These are phyloP conservation scores for Nannochloropsis salina DNA, from an alignment of 108 stramenopile species.

Conservation along the genomic window DNA sequence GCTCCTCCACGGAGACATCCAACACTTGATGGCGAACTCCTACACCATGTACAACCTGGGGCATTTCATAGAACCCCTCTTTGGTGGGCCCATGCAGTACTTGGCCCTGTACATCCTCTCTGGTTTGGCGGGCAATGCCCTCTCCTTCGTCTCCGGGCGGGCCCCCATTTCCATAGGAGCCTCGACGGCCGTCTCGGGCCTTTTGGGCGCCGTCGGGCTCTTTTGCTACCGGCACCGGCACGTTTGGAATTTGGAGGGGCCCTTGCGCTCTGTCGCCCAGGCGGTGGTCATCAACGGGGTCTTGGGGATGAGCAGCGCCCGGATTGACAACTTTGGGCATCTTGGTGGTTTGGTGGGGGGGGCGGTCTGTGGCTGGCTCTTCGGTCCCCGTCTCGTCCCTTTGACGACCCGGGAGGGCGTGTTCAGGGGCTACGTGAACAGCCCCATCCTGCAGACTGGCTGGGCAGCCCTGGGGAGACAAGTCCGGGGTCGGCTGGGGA, in stretches of 20 bases:
- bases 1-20: background rate
- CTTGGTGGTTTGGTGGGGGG: background rate
- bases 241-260: background rate
- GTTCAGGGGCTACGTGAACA: background rate
- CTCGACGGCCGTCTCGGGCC: background rate
- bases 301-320: background rate
- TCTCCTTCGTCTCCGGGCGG: background rate
- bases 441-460: background rate
- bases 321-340: conserved; percentile 7
- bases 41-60: background rate
- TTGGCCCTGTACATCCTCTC: conserved; percentile 2
- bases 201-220: background rate
- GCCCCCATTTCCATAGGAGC: background rate
- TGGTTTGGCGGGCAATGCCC: background rate
- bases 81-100: background rate
- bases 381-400: background rate
- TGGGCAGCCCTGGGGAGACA: background rate
- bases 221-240: background rate
- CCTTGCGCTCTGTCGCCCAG: background rate
- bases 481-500: background rate
- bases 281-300: background rate
- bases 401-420: background rate
- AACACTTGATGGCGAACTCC: background rate
- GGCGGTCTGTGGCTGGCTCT: background rate
- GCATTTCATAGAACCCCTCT: background rate